phyloP scores from a whole-genome alignment of 768 basidiomycete genomes.

The Lactifluus rugatus region DNA sequence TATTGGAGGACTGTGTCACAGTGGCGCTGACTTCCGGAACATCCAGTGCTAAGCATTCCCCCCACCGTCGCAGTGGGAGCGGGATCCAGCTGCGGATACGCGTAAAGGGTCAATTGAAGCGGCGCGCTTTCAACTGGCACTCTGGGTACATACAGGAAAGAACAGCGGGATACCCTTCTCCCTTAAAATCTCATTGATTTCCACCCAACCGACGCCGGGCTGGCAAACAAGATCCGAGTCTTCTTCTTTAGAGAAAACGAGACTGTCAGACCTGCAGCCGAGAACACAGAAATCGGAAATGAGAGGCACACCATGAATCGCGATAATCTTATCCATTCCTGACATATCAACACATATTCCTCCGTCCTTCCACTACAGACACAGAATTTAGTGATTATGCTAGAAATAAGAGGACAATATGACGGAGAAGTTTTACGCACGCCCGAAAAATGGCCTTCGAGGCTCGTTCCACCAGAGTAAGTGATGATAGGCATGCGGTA shows the following conservation, averaged over 20 bases:
- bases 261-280: neutral
- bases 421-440: constrained; percentile 31
- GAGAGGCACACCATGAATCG: constrained; percentile 50
- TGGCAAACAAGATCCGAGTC: constrained; percentile 71
- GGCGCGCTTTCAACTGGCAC: neutral
- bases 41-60: constrained; percentile 81
- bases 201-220: constrained; percentile 61
- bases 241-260: constrained; percentile 33
- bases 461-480: constrained; percentile 71
- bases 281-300: neutral
- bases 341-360: constrained; percentile 78
- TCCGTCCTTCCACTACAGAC: constrained; percentile 27
- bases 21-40: constrained; percentile 57
- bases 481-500: constrained; percentile 70
- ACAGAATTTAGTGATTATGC: neutral
- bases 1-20: neutral
- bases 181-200: constrained; percentile 57
- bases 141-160: constrained; percentile 50
- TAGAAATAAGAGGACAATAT: neutral
- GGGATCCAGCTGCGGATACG: constrained; percentile 49
- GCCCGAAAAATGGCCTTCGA: constrained; percentile 68
- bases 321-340: constrained; percentile 68
- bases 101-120: neutral
- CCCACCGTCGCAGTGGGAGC: constrained; percentile 76
- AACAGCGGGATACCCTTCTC: constrained; percentile 72